Evolutionary conservation across 1,284 basidiomycete genomes (phyloP).

Genomic region (Vanrija sp.): DNA sequence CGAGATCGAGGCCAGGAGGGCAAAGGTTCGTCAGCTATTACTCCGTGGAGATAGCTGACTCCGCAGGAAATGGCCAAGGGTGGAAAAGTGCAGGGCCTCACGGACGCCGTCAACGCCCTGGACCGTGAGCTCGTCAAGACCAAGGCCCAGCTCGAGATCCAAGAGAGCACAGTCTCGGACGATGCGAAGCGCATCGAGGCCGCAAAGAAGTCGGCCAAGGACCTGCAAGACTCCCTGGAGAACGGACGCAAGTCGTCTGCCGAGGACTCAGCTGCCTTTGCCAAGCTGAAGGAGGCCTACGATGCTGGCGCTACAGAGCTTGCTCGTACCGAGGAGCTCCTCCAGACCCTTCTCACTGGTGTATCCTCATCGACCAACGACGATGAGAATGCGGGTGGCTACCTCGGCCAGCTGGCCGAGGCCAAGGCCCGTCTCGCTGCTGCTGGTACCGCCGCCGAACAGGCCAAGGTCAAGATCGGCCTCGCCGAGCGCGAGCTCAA

Average conservation of each 20-base stretch:
- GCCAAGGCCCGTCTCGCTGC: constrained; percentile 72
- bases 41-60: not conserved
- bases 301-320: constrained; percentile 64
- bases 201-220: constrained; percentile 59
- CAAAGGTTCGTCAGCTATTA: constrained; percentile 46
- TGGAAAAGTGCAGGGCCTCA: constrained; percentile 72
- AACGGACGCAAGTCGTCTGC: constrained; percentile 62
- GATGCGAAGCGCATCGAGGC: constrained; percentile 65
- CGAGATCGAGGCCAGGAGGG: constrained; percentile 61
- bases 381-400: constrained; percentile 71
- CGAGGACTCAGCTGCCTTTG: constrained; percentile 42
- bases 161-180: constrained; percentile 70
- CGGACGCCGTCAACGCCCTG: constrained; percentile 71
- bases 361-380: constrained; percentile 62
- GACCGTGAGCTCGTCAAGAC: constrained; percentile 84
- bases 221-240: constrained; percentile 60
- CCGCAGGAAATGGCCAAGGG: constrained; percentile 60
- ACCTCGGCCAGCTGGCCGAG: constrained; percentile 94
- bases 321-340: constrained; percentile 79
- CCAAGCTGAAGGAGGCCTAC: constrained; percentile 60
- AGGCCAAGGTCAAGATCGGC: constrained; percentile 70
- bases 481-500: constrained; percentile 80
- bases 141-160: constrained; percentile 81
- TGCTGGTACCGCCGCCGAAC: constrained; percentile 79
- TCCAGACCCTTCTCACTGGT: constrained; percentile 91